These are phyloP conservation scores for Yarrowia alimentaria DNA, from an alignment of 805 yeast genomes.

Conservation along the genomic window DNA sequence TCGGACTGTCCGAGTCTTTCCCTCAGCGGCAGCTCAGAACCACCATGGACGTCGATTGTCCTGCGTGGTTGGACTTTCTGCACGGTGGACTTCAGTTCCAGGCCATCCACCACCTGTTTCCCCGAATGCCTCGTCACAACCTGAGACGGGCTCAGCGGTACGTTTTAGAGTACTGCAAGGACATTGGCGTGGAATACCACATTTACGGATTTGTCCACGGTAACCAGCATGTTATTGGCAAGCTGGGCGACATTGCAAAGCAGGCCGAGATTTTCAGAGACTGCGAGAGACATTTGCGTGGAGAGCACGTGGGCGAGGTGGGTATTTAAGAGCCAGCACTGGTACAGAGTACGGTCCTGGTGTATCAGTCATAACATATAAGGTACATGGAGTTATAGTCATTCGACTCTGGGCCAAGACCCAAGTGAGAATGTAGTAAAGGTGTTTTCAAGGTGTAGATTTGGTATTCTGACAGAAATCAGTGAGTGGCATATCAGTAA, in stretches of 20 bases:
- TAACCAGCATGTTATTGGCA: slow-evolving; percentile 64
- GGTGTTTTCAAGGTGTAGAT: too few relatives aligned
- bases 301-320: slow-evolving; percentile 38
- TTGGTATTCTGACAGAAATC: too few relatives aligned
- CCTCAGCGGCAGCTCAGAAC: slow-evolving; percentile 79
- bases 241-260: slow-evolving; percentile 69
- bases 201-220: slow-evolving; percentile 84
- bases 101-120: slow-evolving; percentile 86
- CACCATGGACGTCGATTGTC: slow-evolving; percentile 94
- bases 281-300: slow-evolving; percentile 62
- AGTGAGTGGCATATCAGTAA: too few relatives aligned
- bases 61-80: slow-evolving; percentile 84
- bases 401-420: too few relatives aligned
- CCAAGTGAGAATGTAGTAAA: too few relatives aligned
- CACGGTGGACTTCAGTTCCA: slow-evolving; percentile 94
- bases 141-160: slow-evolving; percentile 69
- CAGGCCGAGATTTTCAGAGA: slow-evolving; percentile 76
- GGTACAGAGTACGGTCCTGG: too few relatives aligned
- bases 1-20: slow-evolving; percentile 77
- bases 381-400: too few relatives aligned
- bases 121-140: slow-evolving; percentile 85
- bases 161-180: slow-evolving; percentile 71
- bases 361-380: too few relatives aligned
- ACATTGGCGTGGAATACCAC: slow-evolving; percentile 73
- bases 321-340: too few relatives aligned